Percentiles rank a stretch among this genome's conserved stretches.
These are phyloP conservation scores for Amanita muscaria DNA, from an alignment of 768 basidiomycete genomes.

Conservation along the genomic window DNA sequence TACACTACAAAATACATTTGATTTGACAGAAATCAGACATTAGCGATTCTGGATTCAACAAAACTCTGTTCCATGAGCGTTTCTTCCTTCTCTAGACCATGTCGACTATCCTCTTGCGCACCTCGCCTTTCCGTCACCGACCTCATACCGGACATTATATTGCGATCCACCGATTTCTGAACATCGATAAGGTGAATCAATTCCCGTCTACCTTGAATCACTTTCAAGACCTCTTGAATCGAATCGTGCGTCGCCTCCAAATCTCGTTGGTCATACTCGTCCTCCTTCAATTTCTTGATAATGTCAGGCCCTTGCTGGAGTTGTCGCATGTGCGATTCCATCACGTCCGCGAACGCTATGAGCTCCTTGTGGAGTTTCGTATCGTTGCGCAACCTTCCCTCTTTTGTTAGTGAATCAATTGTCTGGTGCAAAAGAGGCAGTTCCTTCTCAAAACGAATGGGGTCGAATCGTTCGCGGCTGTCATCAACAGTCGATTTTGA, in stretches of 20 bases:
- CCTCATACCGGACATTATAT: too few species aligned
- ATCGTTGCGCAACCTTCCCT: conserved; percentile 18
- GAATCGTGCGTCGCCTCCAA: conserved; percentile 13
- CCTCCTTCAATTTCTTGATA: conserved; percentile 4
- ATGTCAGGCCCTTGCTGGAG: conserved; percentile 1
- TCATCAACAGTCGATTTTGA: conserved; percentile 9
- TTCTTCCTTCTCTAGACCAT: too few species aligned
- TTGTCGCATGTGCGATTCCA: conserved; percentile 19
- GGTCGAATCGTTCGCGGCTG: conserved; percentile 8
- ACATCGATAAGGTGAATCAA: conserved; percentile 30
- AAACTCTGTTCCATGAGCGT: too few species aligned
- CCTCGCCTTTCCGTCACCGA: too few species aligned
- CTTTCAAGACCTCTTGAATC: conserved; percentile 13
- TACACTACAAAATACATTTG: too few species aligned
- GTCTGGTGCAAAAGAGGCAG: conserved; percentile 18
- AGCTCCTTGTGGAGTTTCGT: conserved; percentile 14
- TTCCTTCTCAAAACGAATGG: conserved; percentile 13
- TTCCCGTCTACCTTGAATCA: conserved; percentile 14
- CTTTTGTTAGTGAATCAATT: conserved; percentile 15
- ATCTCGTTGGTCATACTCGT: conserved; percentile 12
- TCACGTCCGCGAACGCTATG: conserved; percentile 18
- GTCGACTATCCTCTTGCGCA: too few species aligned
- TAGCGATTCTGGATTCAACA: too few species aligned
- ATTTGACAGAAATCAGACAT: too few species aligned
- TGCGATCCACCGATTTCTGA: conserved; percentile 25